A percentile compares a stretch with the other conserved stretches of the same genome.
Evolutionary conservation across 306 rosid genomes (phyloP).

Genomic region (Fragaria ananassa): DNA sequence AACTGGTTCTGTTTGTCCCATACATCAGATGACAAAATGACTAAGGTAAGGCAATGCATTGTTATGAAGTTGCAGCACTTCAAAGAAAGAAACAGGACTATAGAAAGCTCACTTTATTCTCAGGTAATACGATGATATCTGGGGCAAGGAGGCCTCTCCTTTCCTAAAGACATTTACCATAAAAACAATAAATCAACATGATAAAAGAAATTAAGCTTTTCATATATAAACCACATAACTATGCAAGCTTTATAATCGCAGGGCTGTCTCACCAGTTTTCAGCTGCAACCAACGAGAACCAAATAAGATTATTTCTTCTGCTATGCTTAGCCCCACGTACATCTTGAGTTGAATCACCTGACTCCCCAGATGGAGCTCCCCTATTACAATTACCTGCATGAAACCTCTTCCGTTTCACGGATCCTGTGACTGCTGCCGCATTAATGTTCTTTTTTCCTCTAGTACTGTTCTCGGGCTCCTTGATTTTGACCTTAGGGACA

Average conservation of each 20-base stretch:
- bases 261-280: constrained; percentile 65
- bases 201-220: constrained; percentile 14
- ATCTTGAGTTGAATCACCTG: constrained; percentile 61
- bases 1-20: too few relatives aligned
- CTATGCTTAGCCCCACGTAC: constrained; percentile 41
- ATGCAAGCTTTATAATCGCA: constrained; percentile 8
- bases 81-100: too few relatives aligned
- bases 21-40: too few relatives aligned
- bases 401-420: constrained; percentile 58
- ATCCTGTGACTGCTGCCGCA: constrained; percentile 46
- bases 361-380: constrained; percentile 46
- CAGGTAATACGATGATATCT: constrained; percentile 75
- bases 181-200: constrained; percentile 25
- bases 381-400: constrained; percentile 60
- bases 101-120: constrained; percentile 58
- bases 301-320: constrained; percentile 65
- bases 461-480: constrained; percentile 52
- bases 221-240: background rate
- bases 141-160: constrained; percentile 83
- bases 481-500: constrained; percentile 56
- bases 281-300: constrained; percentile 93
- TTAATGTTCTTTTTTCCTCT: constrained; percentile 56
- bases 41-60: too few relatives aligned
- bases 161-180: constrained; percentile 55
- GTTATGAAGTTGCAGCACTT: too few relatives aligned